Conservation (phyloP, 495 filamentous ascomycete genomes). For the Barbatosphaeria neglecta region DNA sequence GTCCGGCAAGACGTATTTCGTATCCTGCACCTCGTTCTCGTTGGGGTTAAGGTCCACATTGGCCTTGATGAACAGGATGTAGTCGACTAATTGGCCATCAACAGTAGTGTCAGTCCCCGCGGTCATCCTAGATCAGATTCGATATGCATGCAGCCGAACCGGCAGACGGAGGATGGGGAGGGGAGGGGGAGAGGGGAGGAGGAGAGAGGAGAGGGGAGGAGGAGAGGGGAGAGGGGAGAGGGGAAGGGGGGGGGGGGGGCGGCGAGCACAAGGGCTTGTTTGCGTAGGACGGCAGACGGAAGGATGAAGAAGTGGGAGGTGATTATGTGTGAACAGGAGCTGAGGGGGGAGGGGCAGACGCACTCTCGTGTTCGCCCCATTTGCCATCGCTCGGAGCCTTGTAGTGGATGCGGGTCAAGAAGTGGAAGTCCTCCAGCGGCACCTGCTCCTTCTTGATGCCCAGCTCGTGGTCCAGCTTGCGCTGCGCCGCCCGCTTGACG, state of each 20-base stretch:
- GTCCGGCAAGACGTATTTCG: constrained; percentile 67
- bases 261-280: constrained; percentile 13
- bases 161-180: not conserved
- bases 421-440: constrained; percentile 82
- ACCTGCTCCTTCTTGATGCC: constrained; percentile 86
- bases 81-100: constrained; percentile 71
- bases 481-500: constrained; percentile 79
- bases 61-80: constrained; percentile 96
- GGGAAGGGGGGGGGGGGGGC: constrained; percentile 7
- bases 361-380: constrained; percentile 99
- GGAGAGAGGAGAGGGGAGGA: constrained; percentile 2
- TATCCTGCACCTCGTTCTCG: constrained; percentile 79
- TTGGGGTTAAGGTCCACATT: constrained; percentile 73
- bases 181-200: too few species aligned
- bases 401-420: constrained; percentile 96
- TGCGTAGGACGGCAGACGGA: not conserved
- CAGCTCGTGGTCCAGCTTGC: constrained; percentile 89
- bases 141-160: constrained; percentile 2
- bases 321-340: too few species aligned
- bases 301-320: not conserved
- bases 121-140: too few species aligned
- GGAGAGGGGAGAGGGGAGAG: constrained; percentile 1
- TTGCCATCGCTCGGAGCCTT: constrained; percentile 92
- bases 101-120: constrained; percentile 1
- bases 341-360: too few species aligned